These are phyloP conservation scores for Parathielavia hyrcaniae DNA, from an alignment of 495 filamentous ascomycete species.

Conservation along the genomic window DNA sequence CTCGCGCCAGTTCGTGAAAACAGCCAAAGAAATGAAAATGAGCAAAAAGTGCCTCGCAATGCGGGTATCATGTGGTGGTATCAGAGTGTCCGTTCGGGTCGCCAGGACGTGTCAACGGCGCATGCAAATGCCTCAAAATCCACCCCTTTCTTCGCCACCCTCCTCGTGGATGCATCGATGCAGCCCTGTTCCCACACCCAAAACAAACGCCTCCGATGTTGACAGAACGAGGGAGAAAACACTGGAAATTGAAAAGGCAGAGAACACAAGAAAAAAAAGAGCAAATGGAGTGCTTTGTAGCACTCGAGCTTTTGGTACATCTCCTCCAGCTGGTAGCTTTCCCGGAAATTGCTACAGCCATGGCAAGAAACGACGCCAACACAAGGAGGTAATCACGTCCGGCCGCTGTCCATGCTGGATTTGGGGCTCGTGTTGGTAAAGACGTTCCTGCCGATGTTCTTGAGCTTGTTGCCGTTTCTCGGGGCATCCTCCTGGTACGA, in stretches of 20 bases:
- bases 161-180: background rate
- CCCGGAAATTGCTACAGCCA: background rate
- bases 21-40: background rate
- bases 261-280: background rate
- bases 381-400: conserved; percentile 13
- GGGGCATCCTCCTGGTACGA: conserved; percentile 35
- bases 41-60: conserved; percentile 16
- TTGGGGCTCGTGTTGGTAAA: conserved; percentile 43
- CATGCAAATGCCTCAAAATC: conserved; percentile 10
- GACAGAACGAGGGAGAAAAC: conserved; percentile 2
- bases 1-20: conserved; percentile 18
- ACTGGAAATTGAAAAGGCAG: no score
- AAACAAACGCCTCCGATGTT: conserved; percentile 8
- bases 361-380: background rate
- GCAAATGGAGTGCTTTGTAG: background rate
- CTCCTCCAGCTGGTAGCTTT: background rate
- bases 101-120: conserved; percentile 16
- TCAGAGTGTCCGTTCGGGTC: conserved; percentile 9
- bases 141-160: background rate
- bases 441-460: conserved; percentile 42
- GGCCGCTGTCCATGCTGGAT: conserved; percentile 40
- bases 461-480: conserved; percentile 44
- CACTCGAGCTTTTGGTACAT: conserved; percentile 1
- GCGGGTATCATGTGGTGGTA: conserved; percentile 20
- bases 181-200: background rate